phyloP scores from a whole-genome alignment of 306 rosid genomes.

The Heteromeles arbutifolia region DNA sequence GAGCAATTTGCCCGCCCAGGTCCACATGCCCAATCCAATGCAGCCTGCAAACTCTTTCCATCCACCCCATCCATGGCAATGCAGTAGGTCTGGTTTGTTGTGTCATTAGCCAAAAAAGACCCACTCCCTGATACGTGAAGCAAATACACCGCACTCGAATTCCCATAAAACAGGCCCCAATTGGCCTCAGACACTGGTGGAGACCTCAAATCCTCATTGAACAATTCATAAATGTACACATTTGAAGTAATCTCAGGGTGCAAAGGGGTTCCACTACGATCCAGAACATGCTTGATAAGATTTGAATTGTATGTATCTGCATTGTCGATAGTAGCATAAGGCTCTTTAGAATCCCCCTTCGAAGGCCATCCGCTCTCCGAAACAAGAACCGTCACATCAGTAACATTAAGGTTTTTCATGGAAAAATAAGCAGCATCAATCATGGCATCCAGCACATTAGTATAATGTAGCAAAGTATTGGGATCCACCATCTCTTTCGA shows the following conservation, averaged over 20 bases:
- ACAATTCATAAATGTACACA: slow-evolving; percentile 66
- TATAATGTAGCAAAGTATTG: slow-evolving; percentile 78
- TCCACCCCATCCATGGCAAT: slow-evolving; percentile 61
- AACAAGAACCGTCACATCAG: slow-evolving; percentile 65
- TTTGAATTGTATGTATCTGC: slow-evolving; percentile 72
- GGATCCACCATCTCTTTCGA: slow-evolving; percentile 86
- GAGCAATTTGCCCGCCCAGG: slow-evolving; percentile 76
- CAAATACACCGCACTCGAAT: slow-evolving; percentile 60
- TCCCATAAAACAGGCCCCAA: slow-evolving; percentile 79
- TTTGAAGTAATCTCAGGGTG: slow-evolving; percentile 73
- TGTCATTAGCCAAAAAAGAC: slow-evolving; percentile 65
- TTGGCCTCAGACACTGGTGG: slow-evolving; percentile 73
- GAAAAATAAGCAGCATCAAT: slow-evolving; percentile 77
- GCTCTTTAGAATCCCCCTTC: slow-evolving; percentile 70
- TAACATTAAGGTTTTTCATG: slow-evolving; percentile 70
- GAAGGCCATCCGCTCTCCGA: slow-evolving; percentile 91
- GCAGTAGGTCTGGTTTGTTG: slow-evolving; percentile 68
- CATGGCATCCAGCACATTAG: slow-evolving; percentile 79
- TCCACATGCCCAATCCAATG: slow-evolving; percentile 91
- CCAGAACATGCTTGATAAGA: slow-evolving; percentile 72
- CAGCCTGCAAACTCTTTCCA: slow-evolving; percentile 64
- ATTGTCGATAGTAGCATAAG: slow-evolving; percentile 65
- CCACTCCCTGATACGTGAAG: slow-evolving; percentile 74
- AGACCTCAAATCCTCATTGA: slow-evolving; percentile 76
- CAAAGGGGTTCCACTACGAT: slow-evolving; percentile 70